A percentile compares a stretch with the other conserved stretches of the same genome.
Conservation (phyloP, 495 filamentous ascomycete species). For the Hypoxylon subgilvum region DNA sequence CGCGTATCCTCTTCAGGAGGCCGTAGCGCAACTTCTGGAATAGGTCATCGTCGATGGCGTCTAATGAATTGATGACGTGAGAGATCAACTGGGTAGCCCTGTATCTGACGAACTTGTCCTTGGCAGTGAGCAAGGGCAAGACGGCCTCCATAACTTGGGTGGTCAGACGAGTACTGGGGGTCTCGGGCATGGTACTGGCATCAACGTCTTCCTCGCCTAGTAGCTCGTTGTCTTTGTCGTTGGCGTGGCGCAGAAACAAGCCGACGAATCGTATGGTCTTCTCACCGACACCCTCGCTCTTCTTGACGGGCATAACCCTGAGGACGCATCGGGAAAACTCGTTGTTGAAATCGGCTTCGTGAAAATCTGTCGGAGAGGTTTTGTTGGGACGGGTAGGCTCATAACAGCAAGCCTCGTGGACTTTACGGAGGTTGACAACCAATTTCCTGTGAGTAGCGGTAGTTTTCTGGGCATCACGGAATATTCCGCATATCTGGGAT, state of each 20-base stretch:
- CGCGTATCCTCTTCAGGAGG: slow-evolving; percentile 81
- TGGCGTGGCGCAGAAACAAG: slow-evolving; percentile 79
- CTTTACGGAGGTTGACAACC: slow-evolving; percentile 79
- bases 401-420: slow-evolving; percentile 87
- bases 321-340: slow-evolving; percentile 84
- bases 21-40: slow-evolving; percentile 79
- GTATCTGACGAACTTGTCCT: slow-evolving; percentile 92
- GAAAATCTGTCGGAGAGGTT: slow-evolving; percentile 62
- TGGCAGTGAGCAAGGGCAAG: slow-evolving; percentile 73
- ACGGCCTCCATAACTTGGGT: slow-evolving; percentile 69
- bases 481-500: slow-evolving; percentile 76
- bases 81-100: slow-evolving; percentile 87
- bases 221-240: slow-evolving; percentile 75
- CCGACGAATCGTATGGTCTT: slow-evolving; percentile 83
- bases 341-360: slow-evolving; percentile 83
- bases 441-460: slow-evolving; percentile 90
- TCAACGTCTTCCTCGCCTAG: slow-evolving; percentile 59
- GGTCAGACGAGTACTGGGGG: slow-evolving; percentile 79
- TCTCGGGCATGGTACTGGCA: slow-evolving; percentile 72
- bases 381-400: slow-evolving; percentile 66
- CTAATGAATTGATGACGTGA: slow-evolving; percentile 85
- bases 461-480: slow-evolving; percentile 84
- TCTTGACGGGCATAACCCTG: slow-evolving; percentile 84
- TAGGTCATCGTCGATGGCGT: slow-evolving; percentile 86
- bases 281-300: slow-evolving; percentile 88